Evolutionary conservation across 345 rosid genomes (phyloP).

Genomic region (Bruguiera sexangula): DNA sequence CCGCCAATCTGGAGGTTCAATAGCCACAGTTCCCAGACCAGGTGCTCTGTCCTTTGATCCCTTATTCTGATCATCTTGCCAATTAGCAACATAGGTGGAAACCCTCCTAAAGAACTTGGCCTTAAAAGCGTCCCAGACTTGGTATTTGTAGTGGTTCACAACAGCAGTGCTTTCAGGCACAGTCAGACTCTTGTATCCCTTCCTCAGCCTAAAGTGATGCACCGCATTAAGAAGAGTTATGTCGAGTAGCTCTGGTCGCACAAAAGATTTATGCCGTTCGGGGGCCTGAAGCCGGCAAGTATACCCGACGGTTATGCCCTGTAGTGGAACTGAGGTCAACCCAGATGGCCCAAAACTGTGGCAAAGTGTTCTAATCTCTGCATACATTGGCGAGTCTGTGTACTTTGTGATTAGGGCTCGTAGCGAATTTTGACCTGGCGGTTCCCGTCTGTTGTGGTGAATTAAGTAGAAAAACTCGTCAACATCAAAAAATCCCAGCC

Average conservation of each 20-base stretch:
- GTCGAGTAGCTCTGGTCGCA: conserved; percentile 58
- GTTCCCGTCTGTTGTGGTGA: conserved; percentile 32
- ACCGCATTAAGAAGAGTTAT: conserved; percentile 75
- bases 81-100: conserved; percentile 88
- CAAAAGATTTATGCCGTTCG: conserved; percentile 86
- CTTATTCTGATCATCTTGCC: conserved; percentile 83
- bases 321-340: conserved; percentile 54
- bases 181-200: conserved; percentile 58
- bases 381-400: conserved; percentile 49
- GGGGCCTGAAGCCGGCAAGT: conserved; percentile 81
- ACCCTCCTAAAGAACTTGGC: conserved; percentile 90
- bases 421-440: conserved; percentile 54
- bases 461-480: conserved; percentile 93
- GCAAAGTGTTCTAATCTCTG: conserved; percentile 80
- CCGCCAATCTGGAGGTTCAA: conserved; percentile 81
- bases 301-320: conserved; percentile 85
- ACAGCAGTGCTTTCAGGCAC: conserved; percentile 59
- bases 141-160: conserved; percentile 94
- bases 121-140: conserved; percentile 88
- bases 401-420: conserved; percentile 59
- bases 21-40: conserved; percentile 83
- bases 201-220: conserved; percentile 70
- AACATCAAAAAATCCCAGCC: conserved; percentile 95
- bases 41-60: conserved; percentile 98
- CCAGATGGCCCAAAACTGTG: conserved; percentile 97